Conservation (phyloP, 129 eudicot genomes). For the Saussurea involucrata region DNA sequence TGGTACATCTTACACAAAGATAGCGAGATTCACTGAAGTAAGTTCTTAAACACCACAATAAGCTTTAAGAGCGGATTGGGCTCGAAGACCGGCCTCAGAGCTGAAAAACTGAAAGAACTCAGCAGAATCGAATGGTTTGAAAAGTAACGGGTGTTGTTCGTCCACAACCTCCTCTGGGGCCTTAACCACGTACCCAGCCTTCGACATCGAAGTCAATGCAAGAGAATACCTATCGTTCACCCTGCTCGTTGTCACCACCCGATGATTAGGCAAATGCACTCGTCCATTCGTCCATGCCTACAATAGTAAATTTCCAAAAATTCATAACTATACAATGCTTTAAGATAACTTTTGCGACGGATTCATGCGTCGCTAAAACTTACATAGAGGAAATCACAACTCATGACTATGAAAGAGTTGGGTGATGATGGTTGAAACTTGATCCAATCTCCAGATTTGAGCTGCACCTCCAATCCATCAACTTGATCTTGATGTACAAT, state of each 20-base stretch:
- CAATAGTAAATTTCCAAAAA: background rate
- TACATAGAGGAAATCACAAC: constrained; percentile 66
- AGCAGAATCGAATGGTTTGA: constrained; percentile 48
- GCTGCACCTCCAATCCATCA: constrained; percentile 45
- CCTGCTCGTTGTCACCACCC: constrained; percentile 42
- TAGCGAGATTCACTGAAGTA: background rate
- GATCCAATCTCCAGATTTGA: constrained; percentile 64
- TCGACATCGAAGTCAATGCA: constrained; percentile 42
- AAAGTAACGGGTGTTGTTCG: constrained; percentile 47
- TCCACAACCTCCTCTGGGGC: constrained; percentile 55
- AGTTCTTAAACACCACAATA: constrained; percentile 44
- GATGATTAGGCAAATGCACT: constrained; percentile 45
- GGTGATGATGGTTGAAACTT: constrained; percentile 41
- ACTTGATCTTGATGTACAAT: constrained; percentile 56
- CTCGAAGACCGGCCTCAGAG: constrained; percentile 39
- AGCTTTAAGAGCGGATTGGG: constrained; percentile 41
- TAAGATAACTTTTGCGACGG: background rate
- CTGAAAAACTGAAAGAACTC: constrained; percentile 48
- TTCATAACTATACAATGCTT: background rate
- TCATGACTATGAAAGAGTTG: constrained; percentile 51
- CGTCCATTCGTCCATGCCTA: constrained; percentile 77
- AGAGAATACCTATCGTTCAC: constrained; percentile 41
- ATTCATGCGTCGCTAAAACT: background rate
- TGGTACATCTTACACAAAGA: background rate
- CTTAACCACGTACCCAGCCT: constrained; percentile 34